Evolutionary conservation across 2,329 filamentous ascomycete species (phyloP).

Genomic region (Verticillium nubilum): DNA sequence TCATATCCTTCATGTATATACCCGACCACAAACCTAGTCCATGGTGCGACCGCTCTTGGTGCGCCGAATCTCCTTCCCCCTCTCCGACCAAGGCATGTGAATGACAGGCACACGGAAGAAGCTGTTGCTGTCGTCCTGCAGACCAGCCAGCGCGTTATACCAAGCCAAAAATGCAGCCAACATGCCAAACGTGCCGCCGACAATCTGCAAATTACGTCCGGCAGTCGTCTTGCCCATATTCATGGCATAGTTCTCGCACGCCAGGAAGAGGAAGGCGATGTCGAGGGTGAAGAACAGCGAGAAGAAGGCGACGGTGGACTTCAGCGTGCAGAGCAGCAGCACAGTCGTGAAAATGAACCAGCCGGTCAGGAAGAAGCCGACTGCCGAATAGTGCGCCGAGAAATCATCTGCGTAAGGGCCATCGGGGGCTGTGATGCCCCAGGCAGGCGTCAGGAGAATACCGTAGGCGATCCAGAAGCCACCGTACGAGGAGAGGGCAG

Average conservation of each 20-base stretch:
- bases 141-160: slow-evolving; percentile 82
- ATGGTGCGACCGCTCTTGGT: slow-evolving; percentile 37
- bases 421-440: slow-evolving; percentile 19
- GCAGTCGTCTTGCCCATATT: slow-evolving; percentile 44
- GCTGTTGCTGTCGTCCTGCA: slow-evolving; percentile 72
- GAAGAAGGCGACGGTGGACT: slow-evolving; percentile 75
- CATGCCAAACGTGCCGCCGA: slow-evolving; percentile 76
- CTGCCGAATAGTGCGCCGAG: slow-evolving; percentile 48
- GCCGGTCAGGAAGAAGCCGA: slow-evolving; percentile 70
- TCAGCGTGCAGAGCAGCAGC: slow-evolving; percentile 67
- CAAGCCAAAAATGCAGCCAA: slow-evolving; percentile 76
- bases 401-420: slow-evolving; percentile 40
- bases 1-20: too few species aligned
- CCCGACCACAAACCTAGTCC: background rate
- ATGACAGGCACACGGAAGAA: slow-evolving; percentile 92
- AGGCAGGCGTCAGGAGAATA: slow-evolving; percentile 60
- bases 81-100: slow-evolving; percentile 92
- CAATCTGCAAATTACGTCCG: slow-evolving; percentile 52
- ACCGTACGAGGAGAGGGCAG: slow-evolving; percentile 74
- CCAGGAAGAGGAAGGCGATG: slow-evolving; percentile 68
- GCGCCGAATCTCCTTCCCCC: slow-evolving; percentile 55
- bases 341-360: slow-evolving; percentile 86
- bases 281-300: slow-evolving; percentile 72
- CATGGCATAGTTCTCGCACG: slow-evolving; percentile 53
- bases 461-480: slow-evolving; percentile 79